phyloP scores from a whole-genome alignment of 345 rosid species.

The Populus deltoides region DNA sequence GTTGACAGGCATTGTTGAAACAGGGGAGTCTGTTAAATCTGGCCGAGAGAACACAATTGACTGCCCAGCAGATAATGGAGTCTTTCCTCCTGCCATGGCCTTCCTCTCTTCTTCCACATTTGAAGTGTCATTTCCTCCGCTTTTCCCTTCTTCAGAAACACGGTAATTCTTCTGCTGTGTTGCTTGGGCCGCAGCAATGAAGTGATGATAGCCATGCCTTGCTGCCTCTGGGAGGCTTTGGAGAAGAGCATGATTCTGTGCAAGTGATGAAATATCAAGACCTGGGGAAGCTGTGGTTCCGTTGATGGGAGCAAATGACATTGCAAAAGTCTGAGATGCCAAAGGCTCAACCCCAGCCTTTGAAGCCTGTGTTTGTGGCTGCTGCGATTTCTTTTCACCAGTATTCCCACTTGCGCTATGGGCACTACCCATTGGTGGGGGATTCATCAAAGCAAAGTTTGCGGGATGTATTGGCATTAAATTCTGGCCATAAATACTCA shows the following conservation, averaged over 20 bases:
- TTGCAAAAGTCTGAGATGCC: slow-evolving; percentile 71
- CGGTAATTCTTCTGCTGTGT: slow-evolving; percentile 72
- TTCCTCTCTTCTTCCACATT: slow-evolving; percentile 67
- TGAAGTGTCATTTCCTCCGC: slow-evolving; percentile 44
- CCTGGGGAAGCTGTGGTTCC: slow-evolving; percentile 50
- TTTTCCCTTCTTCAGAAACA: slow-evolving; percentile 62
- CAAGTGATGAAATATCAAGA: slow-evolving; percentile 66
- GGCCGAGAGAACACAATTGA: slow-evolving; percentile 77
- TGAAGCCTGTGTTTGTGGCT: slow-evolving; percentile 41
- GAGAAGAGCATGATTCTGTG: slow-evolving; percentile 72
- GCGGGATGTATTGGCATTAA: slow-evolving; percentile 58
- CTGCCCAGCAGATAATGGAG: slow-evolving; percentile 49
- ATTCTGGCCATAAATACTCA: slow-evolving; percentile 61
- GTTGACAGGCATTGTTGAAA: slow-evolving; percentile 51
- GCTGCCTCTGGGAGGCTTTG: slow-evolving; percentile 71
- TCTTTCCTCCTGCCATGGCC: slow-evolving; percentile 38
- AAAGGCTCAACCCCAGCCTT: slow-evolving; percentile 62
- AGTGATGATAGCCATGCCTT: slow-evolving; percentile 61
- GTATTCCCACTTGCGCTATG: slow-evolving; percentile 39
- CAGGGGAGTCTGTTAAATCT: slow-evolving; percentile 55
- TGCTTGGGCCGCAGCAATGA: slow-evolving; percentile 59
- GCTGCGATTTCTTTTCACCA: slow-evolving; percentile 66
- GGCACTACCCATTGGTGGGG: slow-evolving; percentile 51
- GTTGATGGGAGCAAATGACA: slow-evolving; percentile 77
- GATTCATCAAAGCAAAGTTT: slow-evolving; percentile 63